Evolutionary conservation across 345 rosid species (phyloP).

Genomic region (Ricinus communis): DNA sequence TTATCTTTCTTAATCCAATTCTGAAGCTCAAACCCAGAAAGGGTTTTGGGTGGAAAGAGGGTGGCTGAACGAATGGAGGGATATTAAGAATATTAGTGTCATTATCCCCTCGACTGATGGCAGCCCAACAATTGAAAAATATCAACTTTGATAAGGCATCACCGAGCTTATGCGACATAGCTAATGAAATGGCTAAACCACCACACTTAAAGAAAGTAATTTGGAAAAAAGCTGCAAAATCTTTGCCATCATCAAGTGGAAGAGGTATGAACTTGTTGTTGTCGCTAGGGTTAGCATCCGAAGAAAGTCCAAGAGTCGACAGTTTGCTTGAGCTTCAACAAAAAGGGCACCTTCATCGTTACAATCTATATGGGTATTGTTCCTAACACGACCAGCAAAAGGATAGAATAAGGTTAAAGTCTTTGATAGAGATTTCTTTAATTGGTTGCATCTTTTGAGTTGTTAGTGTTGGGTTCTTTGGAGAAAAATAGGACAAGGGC

Average conservation of each 20-base stretch:
- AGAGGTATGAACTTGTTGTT: background rate
- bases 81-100: no score
- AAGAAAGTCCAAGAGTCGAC: background rate
- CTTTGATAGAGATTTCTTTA: background rate
- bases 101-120: background rate
- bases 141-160: slow-evolving; percentile 2
- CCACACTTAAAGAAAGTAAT: slow-evolving; percentile 3
- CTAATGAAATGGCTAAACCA: background rate
- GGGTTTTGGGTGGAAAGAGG: background rate
- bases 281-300: no score
- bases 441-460: background rate
- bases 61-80: background rate
- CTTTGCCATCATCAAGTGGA: background rate
- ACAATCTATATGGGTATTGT: background rate
- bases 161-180: slow-evolving; percentile 8
- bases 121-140: background rate
- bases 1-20: background rate
- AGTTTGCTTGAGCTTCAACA: background rate
- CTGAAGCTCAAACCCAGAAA: background rate
- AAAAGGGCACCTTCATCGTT: background rate
- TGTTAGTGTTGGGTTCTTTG: slow-evolving; percentile 8
- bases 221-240: slow-evolving; percentile 1
- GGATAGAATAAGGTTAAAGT: background rate
- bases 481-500: slow-evolving; percentile 25
- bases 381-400: background rate